These are phyloP conservation scores for Amylostereum areolatum DNA, from an alignment of 1,284 basidiomycete genomes.

Conservation along the genomic window DNA sequence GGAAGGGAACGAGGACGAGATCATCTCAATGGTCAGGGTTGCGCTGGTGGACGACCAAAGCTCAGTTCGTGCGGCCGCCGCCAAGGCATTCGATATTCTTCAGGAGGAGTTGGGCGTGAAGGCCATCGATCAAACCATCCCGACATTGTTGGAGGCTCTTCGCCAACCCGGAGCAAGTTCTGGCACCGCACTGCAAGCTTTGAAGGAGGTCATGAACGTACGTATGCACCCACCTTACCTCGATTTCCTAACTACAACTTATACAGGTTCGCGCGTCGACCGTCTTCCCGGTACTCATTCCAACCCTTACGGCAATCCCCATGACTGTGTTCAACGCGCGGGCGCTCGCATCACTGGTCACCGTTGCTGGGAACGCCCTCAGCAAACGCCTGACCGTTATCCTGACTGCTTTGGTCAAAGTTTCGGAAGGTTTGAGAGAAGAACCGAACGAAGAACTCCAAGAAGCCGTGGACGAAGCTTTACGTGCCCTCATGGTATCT, in stretches of 20 bases:
- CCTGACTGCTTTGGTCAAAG: constrained; percentile 70
- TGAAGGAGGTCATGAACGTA: constrained; percentile 93
- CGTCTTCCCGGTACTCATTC: constrained; percentile 98
- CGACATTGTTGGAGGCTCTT: constrained; percentile 90
- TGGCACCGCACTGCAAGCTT: constrained; percentile 90
- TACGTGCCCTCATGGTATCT: constrained; percentile 69
- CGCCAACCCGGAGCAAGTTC: constrained; percentile 87
- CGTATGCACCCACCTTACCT: constrained; percentile 22
- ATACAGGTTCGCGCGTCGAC: constrained; percentile 80
- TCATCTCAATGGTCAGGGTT: constrained; percentile 80
- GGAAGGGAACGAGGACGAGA: constrained; percentile 87
- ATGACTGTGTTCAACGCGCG: constrained; percentile 97
- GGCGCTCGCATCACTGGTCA: constrained; percentile 85
- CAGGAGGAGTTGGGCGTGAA: constrained; percentile 88
- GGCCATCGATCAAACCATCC: constrained; percentile 96
- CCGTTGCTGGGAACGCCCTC: constrained; percentile 88
- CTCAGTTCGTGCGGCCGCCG: constrained; percentile 87
- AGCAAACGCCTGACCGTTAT: constrained; percentile 79
- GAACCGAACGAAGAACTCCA: constrained; percentile 65
- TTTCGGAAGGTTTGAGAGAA: constrained; percentile 51
- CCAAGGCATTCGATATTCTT: constrained; percentile 89
- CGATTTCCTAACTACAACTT: constrained; percentile 1
- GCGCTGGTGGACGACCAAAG: constrained; percentile 88
- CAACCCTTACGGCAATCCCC: constrained; percentile 84
- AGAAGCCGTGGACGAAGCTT: constrained; percentile 71